Base-by-base conservation (phyloP, 1,139 yeast species). In the Magnusiomyces starmeri region DNA sequence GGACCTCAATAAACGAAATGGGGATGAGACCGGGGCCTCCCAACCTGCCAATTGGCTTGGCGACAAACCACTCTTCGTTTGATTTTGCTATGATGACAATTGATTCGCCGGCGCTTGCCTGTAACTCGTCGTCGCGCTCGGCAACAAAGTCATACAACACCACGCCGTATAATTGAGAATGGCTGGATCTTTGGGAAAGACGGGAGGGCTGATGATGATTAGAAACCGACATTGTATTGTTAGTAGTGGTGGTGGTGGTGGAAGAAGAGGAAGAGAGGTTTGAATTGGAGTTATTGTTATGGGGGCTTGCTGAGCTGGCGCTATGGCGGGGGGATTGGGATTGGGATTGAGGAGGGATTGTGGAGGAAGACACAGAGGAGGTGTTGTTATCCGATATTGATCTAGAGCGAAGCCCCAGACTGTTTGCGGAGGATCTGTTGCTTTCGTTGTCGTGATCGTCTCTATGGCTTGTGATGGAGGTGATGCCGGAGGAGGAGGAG, bases 21-120 rank as follows among this genome's bases (percentile, higher is more conserved):
- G 98, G 98, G 12, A 92, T 95, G 53, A 92, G 75, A 1, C 98
- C 98, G 0, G 97, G 97, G 0, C 97, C 98, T 16, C 98, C 98
- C 49, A 92, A 74, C 51, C 97, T 75, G 57, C 94, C 95, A 51
- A 92, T 86, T 7, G 97, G 97, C 66, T 92, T 92, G 14, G 97
- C 97, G 54, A 92, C 94, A 63, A 89, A 90, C 98, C 98, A 92
- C 69, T 92, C 98, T 60, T 77, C 87, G 55, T 88, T 92, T 64
- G 92, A 95, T 69, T 90, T 97, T 2, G 98, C 98, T 69, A 96
- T 92, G 18, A 92, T 81, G 42, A 89, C 86, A 59, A 92, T 78
- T 61, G 87, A 85, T 64, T 92, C 98, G 37, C 97, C 97, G 0
- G 87, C 88, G 34, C 69, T 63, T 2, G 92, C 87, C 57, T 84